Base-by-base conservation (phyloP, 352 stramenopile genomes). In the Phytophthora ramorum region DNA sequence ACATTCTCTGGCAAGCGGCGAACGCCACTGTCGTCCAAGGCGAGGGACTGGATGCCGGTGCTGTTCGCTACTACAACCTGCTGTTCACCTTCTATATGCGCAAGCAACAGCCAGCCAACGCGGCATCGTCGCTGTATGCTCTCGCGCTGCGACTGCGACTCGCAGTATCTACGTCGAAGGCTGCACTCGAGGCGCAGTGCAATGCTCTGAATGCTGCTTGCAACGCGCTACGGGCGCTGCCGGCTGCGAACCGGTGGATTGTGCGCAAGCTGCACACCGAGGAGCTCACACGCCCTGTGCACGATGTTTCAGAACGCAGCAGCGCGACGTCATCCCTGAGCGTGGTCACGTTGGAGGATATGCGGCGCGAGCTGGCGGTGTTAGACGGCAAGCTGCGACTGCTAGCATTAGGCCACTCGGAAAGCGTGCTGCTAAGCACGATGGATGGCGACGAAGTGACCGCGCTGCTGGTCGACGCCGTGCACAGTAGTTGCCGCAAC, bases 231-330 rank as follows among this genome's bases (percentile, higher is more conserved):
- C 56, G 72, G 14, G 62, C 75, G 6, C 62, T 81, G 3, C 76
- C 81, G 4, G 58, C 60, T 20, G 60, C 81, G 34, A 90, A 81
- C 30, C 81, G 71, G 7, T 92, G 85, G 83, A 64, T 92, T 41
- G 81, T 92, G 43, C 81, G 83, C n/a, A 91, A 91, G 50, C 63
- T 87, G 16, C 82, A 91, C 58, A 74, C 73, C 0, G 81, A 91
- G 63, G 85, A 91, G 40, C 73, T 79, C 13, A 63, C 72, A 17
- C 34, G 54, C 13, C 20, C 48, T 10, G 53, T 46, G 4, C 32
- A 66, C 4, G 45, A 66, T 28, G 35, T 20, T 38, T 28, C 54
- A 20, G 63, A 74, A 52, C 19, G n/a, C 10, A 54, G 7, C 37
- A 60, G 28, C 9, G 49, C 50, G 24, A 56, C 52, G 2, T 51